Base-by-base conservation (phyloP, 2,329 filamentous ascomycete species). In the Fusarium newnesense region DNA sequence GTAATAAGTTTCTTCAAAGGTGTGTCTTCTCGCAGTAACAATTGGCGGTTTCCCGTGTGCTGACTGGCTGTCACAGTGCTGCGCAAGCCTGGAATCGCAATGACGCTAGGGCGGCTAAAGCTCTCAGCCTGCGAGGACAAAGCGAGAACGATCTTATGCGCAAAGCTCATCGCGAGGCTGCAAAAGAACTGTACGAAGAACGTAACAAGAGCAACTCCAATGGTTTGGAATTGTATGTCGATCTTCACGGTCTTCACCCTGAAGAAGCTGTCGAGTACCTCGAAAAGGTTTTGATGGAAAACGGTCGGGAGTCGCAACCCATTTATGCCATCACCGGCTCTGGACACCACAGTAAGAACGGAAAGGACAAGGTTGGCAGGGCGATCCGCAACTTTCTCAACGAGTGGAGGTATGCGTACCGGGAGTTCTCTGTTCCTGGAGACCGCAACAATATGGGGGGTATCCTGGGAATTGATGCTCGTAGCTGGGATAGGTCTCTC, bases 1-100 rank as follows among this genome's bases (percentile, higher is more conserved):
- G 96, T 72, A 99, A 98, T 82, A 98, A 98, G 81, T 99, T 98
- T 78, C 84, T 99, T 61, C 96, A 98, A 83, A 97, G 94, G 94
- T 96, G 84, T 77, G 84, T 80, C 26, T 21, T 21, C 26, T 37
- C 13, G 12, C 5, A 36, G 12, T n/a, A 28, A 26, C 13, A 40
- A 15, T 32, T 36, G 16, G 47, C 26, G 10, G 28, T 11, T 12
- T 49, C 21, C 46, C 36, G 26, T 53, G 13, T 30, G 39, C 67
- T 73, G 47, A 72, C 60, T 52, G 16, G 59, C 21, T 7, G 42
- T 36, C 19, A 46, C 72, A 97, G 95, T 82, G 96, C 96, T 75
- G 96, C 96, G 13, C 96, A 98, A 87, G 96, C 96, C 28, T 99
- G 96, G 96, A 98, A 98, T 81, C 93, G 96, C 65, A 98, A 98